These are phyloP conservation scores for Cladophialophora chaetospira DNA, from an alignment of 2,329 filamentous ascomycete species.

Conservation along the genomic window DNA sequence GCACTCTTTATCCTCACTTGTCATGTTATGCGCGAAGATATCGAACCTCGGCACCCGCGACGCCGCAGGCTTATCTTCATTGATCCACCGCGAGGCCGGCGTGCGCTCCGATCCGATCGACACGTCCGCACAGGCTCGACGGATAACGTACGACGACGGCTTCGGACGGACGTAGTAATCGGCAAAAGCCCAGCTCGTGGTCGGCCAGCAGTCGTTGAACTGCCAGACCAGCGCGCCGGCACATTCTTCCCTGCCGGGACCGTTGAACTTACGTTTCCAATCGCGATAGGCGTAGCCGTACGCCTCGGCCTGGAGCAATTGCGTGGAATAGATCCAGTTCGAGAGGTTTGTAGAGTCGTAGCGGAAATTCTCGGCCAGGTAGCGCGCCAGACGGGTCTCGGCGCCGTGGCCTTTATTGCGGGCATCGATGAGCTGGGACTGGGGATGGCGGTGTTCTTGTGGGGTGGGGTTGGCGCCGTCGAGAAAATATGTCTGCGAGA, in stretches of 20 bases:
- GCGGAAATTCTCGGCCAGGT: slow-evolving; percentile 80
- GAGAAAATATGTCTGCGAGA: no score
- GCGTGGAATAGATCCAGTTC: slow-evolving; percentile 68
- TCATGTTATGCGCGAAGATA: slow-evolving; percentile 10
- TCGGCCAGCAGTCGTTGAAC: slow-evolving; percentile 57
- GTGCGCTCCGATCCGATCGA: slow-evolving; percentile 53
- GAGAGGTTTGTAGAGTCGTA: slow-evolving; percentile 57
- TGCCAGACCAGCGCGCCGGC: slow-evolving; percentile 52
- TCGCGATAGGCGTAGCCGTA: slow-evolving; percentile 61
- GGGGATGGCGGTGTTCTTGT: slow-evolving; percentile 75
- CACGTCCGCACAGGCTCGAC: slow-evolving; percentile 58
- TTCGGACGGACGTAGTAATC: slow-evolving; percentile 64
- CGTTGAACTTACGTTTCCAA: slow-evolving; percentile 52
- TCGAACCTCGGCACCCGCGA: background rate
- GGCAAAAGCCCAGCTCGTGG: slow-evolving; percentile 63
- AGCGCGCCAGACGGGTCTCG: slow-evolving; percentile 80
- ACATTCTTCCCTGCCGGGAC: slow-evolving; percentile 44
- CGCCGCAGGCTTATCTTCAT: slow-evolving; percentile 1
- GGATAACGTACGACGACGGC: slow-evolving; percentile 62
- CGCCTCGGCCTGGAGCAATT: slow-evolving; percentile 62
- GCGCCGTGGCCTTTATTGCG: slow-evolving; percentile 94
- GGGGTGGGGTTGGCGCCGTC: slow-evolving; percentile 68
- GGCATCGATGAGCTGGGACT: slow-evolving; percentile 85
- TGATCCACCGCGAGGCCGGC: slow-evolving; percentile 1
- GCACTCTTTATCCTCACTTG: background rate